Conservation (phyloP, 139 green algal genomes). For the Desmodesmus armatus region DNA sequence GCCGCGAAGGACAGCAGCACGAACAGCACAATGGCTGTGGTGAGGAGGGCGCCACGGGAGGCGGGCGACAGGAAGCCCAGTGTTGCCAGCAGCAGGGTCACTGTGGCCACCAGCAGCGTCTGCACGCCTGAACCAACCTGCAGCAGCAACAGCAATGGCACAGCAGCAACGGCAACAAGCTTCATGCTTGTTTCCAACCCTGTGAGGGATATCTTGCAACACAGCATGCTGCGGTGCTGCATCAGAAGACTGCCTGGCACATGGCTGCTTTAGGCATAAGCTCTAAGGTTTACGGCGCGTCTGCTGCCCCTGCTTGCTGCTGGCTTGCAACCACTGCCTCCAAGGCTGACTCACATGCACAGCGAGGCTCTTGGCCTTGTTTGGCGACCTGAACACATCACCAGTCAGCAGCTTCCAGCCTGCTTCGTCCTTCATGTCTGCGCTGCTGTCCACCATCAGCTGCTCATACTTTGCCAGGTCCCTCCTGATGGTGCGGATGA, state of each 20-base stretch:
- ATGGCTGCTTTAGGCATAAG: too few relatives aligned
- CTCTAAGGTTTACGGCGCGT: too few relatives aligned
- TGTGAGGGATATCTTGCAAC: too few relatives aligned
- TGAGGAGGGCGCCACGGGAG: conserved; percentile 89
- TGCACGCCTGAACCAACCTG: conserved; percentile 90
- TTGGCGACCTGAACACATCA: conserved; percentile 93
- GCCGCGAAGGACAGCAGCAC: conserved; percentile 79
- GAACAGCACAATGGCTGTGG: conserved; percentile 86
- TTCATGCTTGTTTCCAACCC: too few relatives aligned
- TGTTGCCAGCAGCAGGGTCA: conserved; percentile 92
- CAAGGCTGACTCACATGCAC: conserved; percentile 64
- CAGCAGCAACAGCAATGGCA: not conserved
- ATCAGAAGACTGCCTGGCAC: too few relatives aligned
- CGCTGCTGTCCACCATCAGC: conserved; percentile 83
- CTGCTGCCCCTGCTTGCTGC: not conserved
- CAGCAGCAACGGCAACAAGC: too few relatives aligned
- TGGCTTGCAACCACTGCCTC: too few relatives aligned
- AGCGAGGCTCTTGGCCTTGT: conserved; percentile 68
- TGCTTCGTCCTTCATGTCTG: conserved; percentile 86
- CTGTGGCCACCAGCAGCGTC: conserved; percentile 78
- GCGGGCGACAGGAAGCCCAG: conserved; percentile 96
- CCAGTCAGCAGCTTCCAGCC: conserved; percentile 98
- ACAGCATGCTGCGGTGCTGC: not conserved
- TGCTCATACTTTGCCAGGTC: conserved; percentile 95
- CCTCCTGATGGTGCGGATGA: conserved; percentile 68